Evolutionary conservation across 345 rosid species (phyloP), one percentile per base, ranked within the genome.

Genomic region (Gossypium stocksii): DNA sequence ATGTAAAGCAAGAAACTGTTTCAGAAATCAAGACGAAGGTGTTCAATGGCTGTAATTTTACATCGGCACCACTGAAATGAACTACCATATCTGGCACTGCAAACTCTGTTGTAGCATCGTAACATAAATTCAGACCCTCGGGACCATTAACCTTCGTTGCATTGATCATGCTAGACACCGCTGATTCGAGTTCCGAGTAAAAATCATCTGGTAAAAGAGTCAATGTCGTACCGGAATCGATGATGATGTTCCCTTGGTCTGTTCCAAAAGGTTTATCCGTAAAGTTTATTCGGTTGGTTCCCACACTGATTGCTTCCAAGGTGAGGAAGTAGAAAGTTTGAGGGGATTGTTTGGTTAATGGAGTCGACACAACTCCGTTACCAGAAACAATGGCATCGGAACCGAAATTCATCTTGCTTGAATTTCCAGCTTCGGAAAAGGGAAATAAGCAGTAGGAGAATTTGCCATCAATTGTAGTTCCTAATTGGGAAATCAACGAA

Each of bases 361-460:
- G 90, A 15, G 97, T 90, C 0, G 90, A 71, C 8, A 78, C 46
- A 0, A 72, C 81, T 7, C 82, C 83, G 5, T 27, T 1, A 2
- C 86, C 86, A 0, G 91, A 85, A 63, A 86, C 89, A 11, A 73
- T 71, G 2, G 87, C 87, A n/a, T 78, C 76, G 7, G 65, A 52
- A 8, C 97, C 93, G 13, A 90, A 87, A 62, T 82, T 88, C 52
- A 90, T 76, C 64, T 80, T 87, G 80, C 88, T 88, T 20, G 86
- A 61, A 11, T 54, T 66, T 25, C 74, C 62, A 0, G 77, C n/a
- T 4, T 65, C 59, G 20, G 85, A 68, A 48, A 78, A 44, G 46
- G 89, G 92, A 0, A 88, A 81, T 79, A 89, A 76, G 77, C 93
- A 90, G 41, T 88, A 87, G 0, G 93, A 92, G 82, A 92, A 87